Percentiles rank a stretch among this genome's conserved stretches.
These are phyloP conservation scores for Hyaloperonospora brassicae DNA, from an alignment of 352 stramenopile genomes.

Conservation along the genomic window DNA sequence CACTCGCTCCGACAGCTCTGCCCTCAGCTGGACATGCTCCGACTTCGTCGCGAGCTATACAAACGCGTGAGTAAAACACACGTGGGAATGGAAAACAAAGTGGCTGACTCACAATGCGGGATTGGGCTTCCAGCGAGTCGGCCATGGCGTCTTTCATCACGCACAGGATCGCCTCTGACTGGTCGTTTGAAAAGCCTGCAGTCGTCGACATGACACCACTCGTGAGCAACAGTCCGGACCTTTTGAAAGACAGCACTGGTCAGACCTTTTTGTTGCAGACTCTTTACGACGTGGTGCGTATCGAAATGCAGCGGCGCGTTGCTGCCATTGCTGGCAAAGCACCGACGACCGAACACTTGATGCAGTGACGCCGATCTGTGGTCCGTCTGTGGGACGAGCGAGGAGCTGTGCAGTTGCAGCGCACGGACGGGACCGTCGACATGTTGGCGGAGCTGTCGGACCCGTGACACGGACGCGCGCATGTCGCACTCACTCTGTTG, in stretches of 20 bases:
- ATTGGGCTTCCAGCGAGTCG: constrained; percentile 65
- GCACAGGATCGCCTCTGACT: constrained; percentile 72
- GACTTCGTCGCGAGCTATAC: constrained; percentile 75
- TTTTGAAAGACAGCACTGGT: not conserved
- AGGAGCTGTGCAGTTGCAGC: not conserved
- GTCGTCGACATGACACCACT: not conserved
- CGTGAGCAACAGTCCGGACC: not conserved
- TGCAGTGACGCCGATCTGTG: not conserved
- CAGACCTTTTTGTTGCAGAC: constrained; percentile 1
- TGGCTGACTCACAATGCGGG: constrained; percentile 44
- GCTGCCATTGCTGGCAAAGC: constrained; percentile 13
- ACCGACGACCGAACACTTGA: constrained; percentile 15
- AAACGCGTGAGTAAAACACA: not conserved
- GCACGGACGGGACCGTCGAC: constrained; percentile 3
- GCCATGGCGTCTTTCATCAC: constrained; percentile 80
- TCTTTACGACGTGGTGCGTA: constrained; percentile 1
- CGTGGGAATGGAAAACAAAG: not conserved
- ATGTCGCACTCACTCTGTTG: constrained; percentile 11
- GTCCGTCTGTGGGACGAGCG: too few species aligned
- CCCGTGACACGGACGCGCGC: constrained; percentile 7
- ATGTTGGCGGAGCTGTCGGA: constrained; percentile 6
- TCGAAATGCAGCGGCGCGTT: constrained; percentile 19
- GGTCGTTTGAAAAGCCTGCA: constrained; percentile 55
- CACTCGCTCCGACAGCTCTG: constrained; percentile 79
- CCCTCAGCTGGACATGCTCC: constrained; percentile 79